Base-by-base conservation (phyloP, 768 basidiomycete genomes). In the Hygrophorus russula region DNA sequence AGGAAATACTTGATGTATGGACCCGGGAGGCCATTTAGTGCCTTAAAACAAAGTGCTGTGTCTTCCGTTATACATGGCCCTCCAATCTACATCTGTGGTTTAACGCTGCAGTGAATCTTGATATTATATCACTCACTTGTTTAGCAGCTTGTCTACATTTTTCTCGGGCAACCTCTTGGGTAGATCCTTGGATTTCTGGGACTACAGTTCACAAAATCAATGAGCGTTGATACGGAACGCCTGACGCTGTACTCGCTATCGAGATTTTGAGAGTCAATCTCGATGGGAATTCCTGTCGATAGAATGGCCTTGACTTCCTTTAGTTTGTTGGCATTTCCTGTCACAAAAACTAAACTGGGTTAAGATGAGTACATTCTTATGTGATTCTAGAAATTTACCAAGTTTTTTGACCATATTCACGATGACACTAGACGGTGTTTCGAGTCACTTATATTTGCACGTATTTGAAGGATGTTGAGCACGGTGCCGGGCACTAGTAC, bases 1-100 rank as follows among this genome's bases (percentile, higher is more conserved):
- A 97, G 65, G 61, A 99, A 99, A 50, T 88, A 70, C 55, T 99
- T 99, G 70, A 99, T 93, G 64, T 94, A 99, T 0, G 94, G 94
- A 0, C 96, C 96, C 1, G 96, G 96, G 3, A 99, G 74, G 0
- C 91, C 94, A 14, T 81, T 76, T 13, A 98, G 67, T 0, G 96
- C 92, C 47, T 80, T 76, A 55, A 89, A 98, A 51, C 83, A 88
- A 5, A 99, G 74, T 0, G 96, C 91, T 0, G 96, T 99, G 58
- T 99, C 96, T 64, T 99, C 90, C 0, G 88, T 91, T 53, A 76
- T 70, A 44, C 72, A 74, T 11, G 74, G 69, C 0, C 66, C 65
- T 6, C 64, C 64, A 33, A 72, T 57, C 73, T 74, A 46, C 24
- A 42, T 38, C n/a, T 32, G 11, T 24, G 7, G n/a, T 15, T 27